A percentile compares a stretch with the other conserved stretches of the same genome.
Evolutionary conservation across 768 basidiomycete genomes (phyloP).

Genomic region (Mycena metata): DNA sequence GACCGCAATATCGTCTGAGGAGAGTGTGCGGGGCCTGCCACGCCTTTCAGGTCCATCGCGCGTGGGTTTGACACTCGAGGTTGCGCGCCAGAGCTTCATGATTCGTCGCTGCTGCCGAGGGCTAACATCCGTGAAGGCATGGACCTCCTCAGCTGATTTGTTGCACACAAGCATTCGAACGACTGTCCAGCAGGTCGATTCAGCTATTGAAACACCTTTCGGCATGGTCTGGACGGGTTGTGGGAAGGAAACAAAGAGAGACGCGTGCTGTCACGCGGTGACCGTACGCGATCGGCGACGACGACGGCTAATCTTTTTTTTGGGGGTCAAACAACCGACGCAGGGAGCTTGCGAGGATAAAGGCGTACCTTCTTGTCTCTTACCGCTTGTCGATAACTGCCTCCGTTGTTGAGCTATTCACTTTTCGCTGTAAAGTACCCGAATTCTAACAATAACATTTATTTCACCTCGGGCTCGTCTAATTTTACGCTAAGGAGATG

Average conservation of each 20-base stretch:
- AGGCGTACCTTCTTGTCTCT: too few relatives aligned
- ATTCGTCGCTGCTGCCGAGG: slow-evolving; percentile 14
- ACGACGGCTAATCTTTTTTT: background rate
- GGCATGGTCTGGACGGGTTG: slow-evolving; percentile 3
- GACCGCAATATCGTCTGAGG: slow-evolving; percentile 5
- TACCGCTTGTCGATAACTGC: too few relatives aligned
- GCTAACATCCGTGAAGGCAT: slow-evolving; percentile 20
- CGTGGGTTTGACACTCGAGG: background rate
- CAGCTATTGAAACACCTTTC: background rate
- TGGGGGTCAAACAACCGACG: background rate
- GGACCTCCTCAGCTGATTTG: slow-evolving; percentile 2
- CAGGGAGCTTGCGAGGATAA: background rate
- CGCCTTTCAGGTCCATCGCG: background rate
- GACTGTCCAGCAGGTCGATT: slow-evolving; percentile 15
- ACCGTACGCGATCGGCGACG: background rate
- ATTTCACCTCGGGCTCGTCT: too few relatives aligned
- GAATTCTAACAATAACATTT: too few relatives aligned
- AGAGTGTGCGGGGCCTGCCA: background rate
- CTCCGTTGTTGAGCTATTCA: too few relatives aligned
- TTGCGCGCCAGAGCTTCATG: slow-evolving; percentile 11
- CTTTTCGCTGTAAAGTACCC: too few relatives aligned
- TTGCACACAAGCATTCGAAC: slow-evolving; percentile 11
- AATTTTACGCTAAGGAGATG: too few relatives aligned
- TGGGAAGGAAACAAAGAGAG: background rate
- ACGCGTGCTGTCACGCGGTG: background rate